phyloP scores from a whole-genome alignment of 2,329 filamentous ascomycete species.

The Trichoderma gracile region DNA sequence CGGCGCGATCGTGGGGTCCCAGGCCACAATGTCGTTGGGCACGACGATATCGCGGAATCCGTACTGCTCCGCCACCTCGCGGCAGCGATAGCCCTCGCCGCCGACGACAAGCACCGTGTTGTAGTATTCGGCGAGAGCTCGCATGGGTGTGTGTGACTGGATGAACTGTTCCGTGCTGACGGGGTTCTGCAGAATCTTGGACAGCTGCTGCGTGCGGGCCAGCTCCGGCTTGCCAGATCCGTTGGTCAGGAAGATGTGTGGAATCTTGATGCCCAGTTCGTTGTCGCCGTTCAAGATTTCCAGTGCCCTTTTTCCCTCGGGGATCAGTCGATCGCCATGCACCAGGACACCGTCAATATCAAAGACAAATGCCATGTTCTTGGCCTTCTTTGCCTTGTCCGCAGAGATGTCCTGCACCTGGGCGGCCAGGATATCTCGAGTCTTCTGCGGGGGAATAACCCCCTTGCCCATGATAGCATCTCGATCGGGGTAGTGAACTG shows the following conservation, averaged over 20 bases:
- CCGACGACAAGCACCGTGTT: slow-evolving; percentile 13
- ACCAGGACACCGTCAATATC: slow-evolving; percentile 17
- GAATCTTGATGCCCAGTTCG: slow-evolving; percentile 16
- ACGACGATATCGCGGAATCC: slow-evolving; percentile 16
- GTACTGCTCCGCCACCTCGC: slow-evolving; percentile 18
- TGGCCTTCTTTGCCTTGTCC: slow-evolving; percentile 17
- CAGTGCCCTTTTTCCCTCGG: slow-evolving; percentile 17
- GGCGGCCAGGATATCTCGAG: slow-evolving; percentile 10
- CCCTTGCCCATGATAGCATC: not conserved
- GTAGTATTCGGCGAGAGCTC: slow-evolving; percentile 16
- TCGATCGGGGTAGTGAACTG: slow-evolving; percentile 14
- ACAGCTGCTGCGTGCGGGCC: slow-evolving; percentile 13
- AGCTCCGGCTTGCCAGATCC: slow-evolving; percentile 21
- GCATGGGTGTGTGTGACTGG: slow-evolving; percentile 21
- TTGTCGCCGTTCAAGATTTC: slow-evolving; percentile 20
- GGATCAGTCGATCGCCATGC: slow-evolving; percentile 8
- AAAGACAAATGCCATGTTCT: slow-evolving; percentile 22
- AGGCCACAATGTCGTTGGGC: slow-evolving; percentile 19
- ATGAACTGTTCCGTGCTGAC: slow-evolving; percentile 19
- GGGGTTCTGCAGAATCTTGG: slow-evolving; percentile 17
- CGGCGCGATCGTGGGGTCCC: slow-evolving; percentile 12
- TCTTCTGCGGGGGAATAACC: not conserved
- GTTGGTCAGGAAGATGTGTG: slow-evolving; percentile 15
- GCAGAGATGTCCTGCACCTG: slow-evolving; percentile 17
- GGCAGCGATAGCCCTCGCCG: slow-evolving; percentile 18